Evolutionary conservation across 805 yeast species (phyloP).

Genomic region (Candida vaughaniae): DNA sequence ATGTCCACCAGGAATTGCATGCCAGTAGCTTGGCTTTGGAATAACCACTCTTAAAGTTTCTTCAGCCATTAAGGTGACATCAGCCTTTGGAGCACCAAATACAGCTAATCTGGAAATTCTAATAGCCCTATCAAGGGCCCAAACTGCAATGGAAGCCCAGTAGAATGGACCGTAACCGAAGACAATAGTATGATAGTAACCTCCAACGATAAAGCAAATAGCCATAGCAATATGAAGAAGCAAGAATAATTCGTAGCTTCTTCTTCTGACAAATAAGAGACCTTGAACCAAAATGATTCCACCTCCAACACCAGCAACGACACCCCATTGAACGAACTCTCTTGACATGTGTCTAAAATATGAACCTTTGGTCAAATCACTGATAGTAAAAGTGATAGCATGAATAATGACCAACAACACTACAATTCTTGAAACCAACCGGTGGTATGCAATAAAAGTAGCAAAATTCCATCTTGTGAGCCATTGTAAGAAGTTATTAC

Average conservation of each 20-base stretch:
- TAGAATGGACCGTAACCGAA: conserved; percentile 26
- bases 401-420: conserved; percentile 46
- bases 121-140: conserved; percentile 36
- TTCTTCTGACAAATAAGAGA: conserved; percentile 48
- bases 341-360: conserved; percentile 14
- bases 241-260: conserved; percentile 52
- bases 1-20: conserved; percentile 40
- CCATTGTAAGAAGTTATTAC: conserved; percentile 65
- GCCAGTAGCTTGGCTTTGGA: conserved; percentile 39
- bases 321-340: conserved; percentile 27
- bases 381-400: conserved; percentile 47
- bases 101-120: conserved; percentile 29
- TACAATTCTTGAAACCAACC: conserved; percentile 52
- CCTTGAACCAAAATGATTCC: conserved; percentile 50
- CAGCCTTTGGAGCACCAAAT: conserved; percentile 35
- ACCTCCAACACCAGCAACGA: conserved; percentile 28
- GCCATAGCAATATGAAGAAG: conserved; percentile 33
- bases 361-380: conserved; percentile 6
- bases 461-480: conserved; percentile 55
- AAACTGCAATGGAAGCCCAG: conserved; percentile 34
- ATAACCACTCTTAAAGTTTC: conserved; percentile 38
- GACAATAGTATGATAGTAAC: conserved; percentile 52
- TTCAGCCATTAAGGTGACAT: conserved; percentile 33
- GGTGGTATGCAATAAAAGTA: conserved; percentile 56
- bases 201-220: conserved; percentile 47